Conservation (phyloP, 495 filamentous ascomycete genomes). For the Friedmanniomyces endolithicus region DNA sequence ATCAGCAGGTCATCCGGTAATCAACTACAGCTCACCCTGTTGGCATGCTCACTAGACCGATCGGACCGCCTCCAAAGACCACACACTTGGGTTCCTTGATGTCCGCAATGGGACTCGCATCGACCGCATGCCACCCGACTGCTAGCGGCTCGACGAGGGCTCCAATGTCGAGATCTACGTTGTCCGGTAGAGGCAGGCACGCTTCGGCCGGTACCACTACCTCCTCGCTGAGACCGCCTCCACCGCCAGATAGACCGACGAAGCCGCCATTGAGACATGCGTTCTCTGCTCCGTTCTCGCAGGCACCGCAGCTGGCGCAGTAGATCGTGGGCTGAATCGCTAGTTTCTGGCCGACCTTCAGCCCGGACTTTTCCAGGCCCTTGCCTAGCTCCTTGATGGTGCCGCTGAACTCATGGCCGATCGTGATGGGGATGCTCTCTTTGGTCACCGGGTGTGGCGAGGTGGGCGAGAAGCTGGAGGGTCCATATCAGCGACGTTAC, state of each 20-base stretch:
- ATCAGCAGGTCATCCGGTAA: no score
- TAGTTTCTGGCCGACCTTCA: constrained; percentile 20
- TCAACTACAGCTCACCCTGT: no score
- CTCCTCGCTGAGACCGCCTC: constrained; percentile 22
- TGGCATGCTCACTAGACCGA: no score
- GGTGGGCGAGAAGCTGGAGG: constrained; percentile 17
- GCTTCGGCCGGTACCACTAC: constrained; percentile 19
- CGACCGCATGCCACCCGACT: constrained; percentile 25
- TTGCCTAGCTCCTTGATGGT: constrained; percentile 21
- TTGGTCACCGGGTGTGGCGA: constrained; percentile 22
- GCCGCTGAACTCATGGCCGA: constrained; percentile 26
- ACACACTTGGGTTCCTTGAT: constrained; percentile 11
- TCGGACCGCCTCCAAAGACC: constrained; percentile 25
- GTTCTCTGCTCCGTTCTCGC: constrained; percentile 20
- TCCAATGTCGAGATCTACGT: constrained; percentile 21
- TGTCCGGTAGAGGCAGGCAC: constrained; percentile 17
- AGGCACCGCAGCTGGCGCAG: constrained; percentile 20
- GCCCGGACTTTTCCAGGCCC: constrained; percentile 2
- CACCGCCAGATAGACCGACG: constrained; percentile 22
- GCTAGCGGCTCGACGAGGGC: constrained; percentile 25
- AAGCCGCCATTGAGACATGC: constrained; percentile 23
- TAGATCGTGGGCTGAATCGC: constrained; percentile 23
- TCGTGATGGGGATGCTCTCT: constrained; percentile 22
- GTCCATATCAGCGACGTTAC: background rate
- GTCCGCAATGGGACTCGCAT: constrained; percentile 19